Base-by-base conservation (phyloP, 1,284 basidiomycete genomes). In the Ganoderma boninense region DNA sequence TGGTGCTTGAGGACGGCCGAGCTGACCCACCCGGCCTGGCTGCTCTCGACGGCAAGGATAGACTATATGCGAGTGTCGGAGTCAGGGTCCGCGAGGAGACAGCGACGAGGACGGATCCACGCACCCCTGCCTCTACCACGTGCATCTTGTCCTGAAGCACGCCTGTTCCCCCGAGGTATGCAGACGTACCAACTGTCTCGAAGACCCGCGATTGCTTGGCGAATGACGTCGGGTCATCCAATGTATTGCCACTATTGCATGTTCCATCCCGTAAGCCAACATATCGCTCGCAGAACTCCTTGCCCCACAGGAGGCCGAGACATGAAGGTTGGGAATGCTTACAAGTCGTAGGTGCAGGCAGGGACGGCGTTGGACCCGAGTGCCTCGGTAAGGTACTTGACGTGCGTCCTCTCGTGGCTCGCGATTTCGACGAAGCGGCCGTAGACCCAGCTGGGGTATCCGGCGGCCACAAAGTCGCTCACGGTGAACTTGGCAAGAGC, bases 261-360 rank as follows among this genome's bases (percentile, higher is more conserved):
- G 8, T 14, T 11, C 60, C 14, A 44, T 18, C 29, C 14, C 20
- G 29, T 57, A 6, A 32, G 29, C 7, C n/a, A 38, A 52, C 4
- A 16, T 35, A 26, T 23, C 10, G 13, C 20, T 2, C 4, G 46
- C 23, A 11, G n/a, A 1, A 5, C 46, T 3, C 46, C 38, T 35
- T 0, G 46, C 14, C 44, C 54, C 10, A 68, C 11, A 23, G 26
- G 44, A 11, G 46, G 8, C 23, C 38, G 13, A 42, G 13, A 8
- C 29, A 35, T 11, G 29, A 7, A 13, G 32, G 81, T 2, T 20
- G 44, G 23, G 23, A 26, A 14, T 52, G 32, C 86, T 76, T 76
- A 86, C 90, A 93, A 92, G 66, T 78, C 80, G 79, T 92, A 93
- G 1, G 80, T 81, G 84, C 91, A 93, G 13, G 85, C 82, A 77